These are phyloP conservation scores for Xylariaceae sp. DNA, from an alignment of 2,329 filamentous ascomycete species.

Conservation along the genomic window DNA sequence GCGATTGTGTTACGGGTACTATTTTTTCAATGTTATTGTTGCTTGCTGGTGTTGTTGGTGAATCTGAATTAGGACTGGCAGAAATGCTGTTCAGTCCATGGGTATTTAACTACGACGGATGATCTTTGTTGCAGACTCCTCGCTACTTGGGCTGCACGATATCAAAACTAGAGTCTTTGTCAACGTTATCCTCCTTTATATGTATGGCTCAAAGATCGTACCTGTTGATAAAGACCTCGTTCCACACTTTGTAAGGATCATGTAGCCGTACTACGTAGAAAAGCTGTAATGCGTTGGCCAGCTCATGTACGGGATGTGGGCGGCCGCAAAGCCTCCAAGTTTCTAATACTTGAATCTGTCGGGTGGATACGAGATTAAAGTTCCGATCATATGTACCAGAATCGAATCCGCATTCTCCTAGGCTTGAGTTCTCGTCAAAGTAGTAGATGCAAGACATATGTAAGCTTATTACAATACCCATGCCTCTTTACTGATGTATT, in stretches of 20 bases:
- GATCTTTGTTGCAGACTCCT: not conserved
- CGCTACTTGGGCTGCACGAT: not conserved
- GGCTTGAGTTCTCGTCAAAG: not conserved
- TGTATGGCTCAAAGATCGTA: not conserved
- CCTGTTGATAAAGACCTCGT: not conserved
- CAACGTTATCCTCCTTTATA: not conserved
- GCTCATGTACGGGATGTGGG: no score
- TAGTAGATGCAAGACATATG: no score
- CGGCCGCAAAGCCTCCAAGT: no score
- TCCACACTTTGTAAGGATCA: not conserved
- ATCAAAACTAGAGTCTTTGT: not conserved
- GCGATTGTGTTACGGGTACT: not conserved
- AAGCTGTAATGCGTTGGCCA: no score
- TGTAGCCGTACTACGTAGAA: not conserved
- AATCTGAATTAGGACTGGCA: not conserved
- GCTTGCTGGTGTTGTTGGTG: not conserved
- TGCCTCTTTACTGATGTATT: no score
- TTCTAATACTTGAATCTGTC: not conserved
- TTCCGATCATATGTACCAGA: not conserved
- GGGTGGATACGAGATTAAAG: not conserved
- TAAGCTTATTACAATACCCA: no score
- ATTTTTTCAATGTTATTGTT: not conserved
- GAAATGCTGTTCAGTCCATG: not conserved
- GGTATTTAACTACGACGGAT: not conserved
- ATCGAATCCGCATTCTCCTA: not conserved